Percentiles rank a stretch among this genome's conserved stretches.
These are phyloP conservation scores for Asclepias syriaca DNA, from an alignment of 257 asterid species.

Conservation along the genomic window DNA sequence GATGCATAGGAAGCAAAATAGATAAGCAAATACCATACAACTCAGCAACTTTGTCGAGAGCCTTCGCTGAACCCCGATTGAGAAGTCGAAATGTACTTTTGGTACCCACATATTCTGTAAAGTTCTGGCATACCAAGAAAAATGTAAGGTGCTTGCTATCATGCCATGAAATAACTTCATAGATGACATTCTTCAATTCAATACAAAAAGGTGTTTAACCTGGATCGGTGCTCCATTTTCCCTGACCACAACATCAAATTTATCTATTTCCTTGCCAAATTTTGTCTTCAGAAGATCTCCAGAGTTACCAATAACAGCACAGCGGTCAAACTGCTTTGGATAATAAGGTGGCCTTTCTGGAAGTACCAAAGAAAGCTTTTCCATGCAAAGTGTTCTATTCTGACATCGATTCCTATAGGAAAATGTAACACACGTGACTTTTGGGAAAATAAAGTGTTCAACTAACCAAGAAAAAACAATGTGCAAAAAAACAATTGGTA, in stretches of 20 bases:
- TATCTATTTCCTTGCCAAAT: slow-evolving; percentile 87
- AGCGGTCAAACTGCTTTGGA: slow-evolving; percentile 73
- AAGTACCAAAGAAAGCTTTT: slow-evolving; percentile 84
- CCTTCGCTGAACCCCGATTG: slow-evolving; percentile 98
- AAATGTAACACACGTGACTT: background rate
- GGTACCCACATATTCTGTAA: slow-evolving; percentile 74
- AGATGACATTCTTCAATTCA: background rate
- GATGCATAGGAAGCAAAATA: slow-evolving; percentile 20
- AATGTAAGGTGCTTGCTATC: slow-evolving; percentile 15
- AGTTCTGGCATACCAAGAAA: slow-evolving; percentile 53
- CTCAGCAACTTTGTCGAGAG: slow-evolving; percentile 98
- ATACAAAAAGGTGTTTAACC: slow-evolving; percentile 31
- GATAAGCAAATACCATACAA: slow-evolving; percentile 61
- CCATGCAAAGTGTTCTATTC: slow-evolving; percentile 84
- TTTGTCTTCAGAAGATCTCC: slow-evolving; percentile 90
- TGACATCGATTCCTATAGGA: slow-evolving; percentile 59
- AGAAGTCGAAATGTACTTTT: slow-evolving; percentile 97
- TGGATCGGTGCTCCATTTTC: slow-evolving; percentile 98
- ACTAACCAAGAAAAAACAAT: background rate
- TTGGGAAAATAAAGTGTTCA: background rate
- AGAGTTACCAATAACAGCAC: slow-evolving; percentile 98
- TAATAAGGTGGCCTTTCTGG: slow-evolving; percentile 76
- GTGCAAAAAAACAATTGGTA: slow-evolving; percentile 4
- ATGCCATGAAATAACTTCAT: slow-evolving; percentile 3
- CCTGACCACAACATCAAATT: slow-evolving; percentile 73